Evolutionary conservation across 2,329 filamentous ascomycete genomes (phyloP).

Genomic region (Arthroderma sp.): DNA sequence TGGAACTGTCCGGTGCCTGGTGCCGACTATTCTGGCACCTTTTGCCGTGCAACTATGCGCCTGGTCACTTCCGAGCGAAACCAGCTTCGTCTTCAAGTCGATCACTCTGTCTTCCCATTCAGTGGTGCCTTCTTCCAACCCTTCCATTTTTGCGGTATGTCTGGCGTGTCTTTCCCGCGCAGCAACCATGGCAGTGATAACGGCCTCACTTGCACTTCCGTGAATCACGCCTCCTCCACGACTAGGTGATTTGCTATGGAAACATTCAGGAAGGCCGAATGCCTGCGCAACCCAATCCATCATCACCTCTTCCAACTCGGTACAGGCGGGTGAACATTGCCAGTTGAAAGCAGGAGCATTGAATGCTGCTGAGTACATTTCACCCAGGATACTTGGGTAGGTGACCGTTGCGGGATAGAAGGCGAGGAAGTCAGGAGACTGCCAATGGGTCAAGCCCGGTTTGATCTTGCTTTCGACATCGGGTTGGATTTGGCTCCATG

Average conservation of each 20-base stretch:
- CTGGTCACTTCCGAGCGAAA: conserved; percentile 67
- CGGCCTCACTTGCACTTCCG: conserved; percentile 75
- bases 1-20: conserved; percentile 60
- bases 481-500: conserved; percentile 63
- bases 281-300: conserved; percentile 81
- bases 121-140: conserved; percentile 30
- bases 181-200: conserved; percentile 75
- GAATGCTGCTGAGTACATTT: conserved; percentile 83
- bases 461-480: conserved; percentile 80
- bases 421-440: conserved; percentile 87
- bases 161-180: conserved; percentile 68
- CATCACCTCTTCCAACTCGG: conserved; percentile 84
- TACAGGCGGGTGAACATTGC: conserved; percentile 85
- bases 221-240: conserved; percentile 84
- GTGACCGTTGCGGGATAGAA: conserved; percentile 79
- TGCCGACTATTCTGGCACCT: conserved; percentile 71
- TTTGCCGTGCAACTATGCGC: conserved; percentile 79
- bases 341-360: conserved; percentile 92
- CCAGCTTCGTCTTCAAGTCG: conserved; percentile 54
- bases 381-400: conserved; percentile 74
- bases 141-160: conserved; percentile 41
- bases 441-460: conserved; percentile 89
- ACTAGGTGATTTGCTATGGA: conserved; percentile 52
- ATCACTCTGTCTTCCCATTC: conserved; percentile 59
- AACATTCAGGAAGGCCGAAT: conserved; percentile 59